phyloP scores from a whole-genome alignment of 371 early-diverging fungal genomes.

The Mucor circinelloides region DNA sequence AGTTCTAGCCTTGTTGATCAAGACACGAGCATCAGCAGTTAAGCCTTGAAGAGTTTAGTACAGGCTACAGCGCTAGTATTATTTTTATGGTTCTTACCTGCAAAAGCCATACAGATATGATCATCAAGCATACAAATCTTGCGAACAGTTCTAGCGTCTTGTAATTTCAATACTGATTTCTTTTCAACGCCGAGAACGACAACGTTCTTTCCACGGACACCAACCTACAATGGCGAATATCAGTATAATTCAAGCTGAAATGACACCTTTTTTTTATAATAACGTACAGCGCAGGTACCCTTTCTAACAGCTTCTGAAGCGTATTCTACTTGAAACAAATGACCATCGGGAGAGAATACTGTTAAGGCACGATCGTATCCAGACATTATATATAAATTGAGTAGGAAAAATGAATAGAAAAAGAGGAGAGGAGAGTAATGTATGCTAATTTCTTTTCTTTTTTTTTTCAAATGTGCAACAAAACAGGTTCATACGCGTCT shows the following conservation, averaged over 20 bases:
- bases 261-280: neutral
- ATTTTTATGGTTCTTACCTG: constrained; percentile 61
- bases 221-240: constrained; percentile 74
- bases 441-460: neutral
- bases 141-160: constrained; percentile 95
- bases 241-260: neutral
- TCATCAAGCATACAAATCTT: constrained; percentile 97
- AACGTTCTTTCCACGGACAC: constrained; percentile 90
- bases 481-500: neutral
- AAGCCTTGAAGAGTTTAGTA: constrained; percentile 60
- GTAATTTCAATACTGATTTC: constrained; percentile 94
- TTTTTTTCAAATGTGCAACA: neutral
- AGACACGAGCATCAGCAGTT: constrained; percentile 95
- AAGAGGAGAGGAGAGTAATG: neutral
- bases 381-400: constrained; percentile 32
- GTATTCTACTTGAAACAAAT: constrained; percentile 99
- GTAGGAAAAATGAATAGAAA: neutral
- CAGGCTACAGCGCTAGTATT: neutral
- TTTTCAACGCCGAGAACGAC: constrained; percentile 98
- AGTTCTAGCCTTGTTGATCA: constrained; percentile 96
- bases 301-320: constrained; percentile 99
- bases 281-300: constrained; percentile 95
- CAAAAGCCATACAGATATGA: constrained; percentile 96
- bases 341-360: constrained; percentile 99
- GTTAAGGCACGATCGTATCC: constrained; percentile 95